Percentiles rank a stretch among this genome's conserved stretches.
These are phyloP conservation scores for Kurtzmaniella quercitrusa DNA, from an alignment of 1,139 yeast genomes.

Conservation along the genomic window DNA sequence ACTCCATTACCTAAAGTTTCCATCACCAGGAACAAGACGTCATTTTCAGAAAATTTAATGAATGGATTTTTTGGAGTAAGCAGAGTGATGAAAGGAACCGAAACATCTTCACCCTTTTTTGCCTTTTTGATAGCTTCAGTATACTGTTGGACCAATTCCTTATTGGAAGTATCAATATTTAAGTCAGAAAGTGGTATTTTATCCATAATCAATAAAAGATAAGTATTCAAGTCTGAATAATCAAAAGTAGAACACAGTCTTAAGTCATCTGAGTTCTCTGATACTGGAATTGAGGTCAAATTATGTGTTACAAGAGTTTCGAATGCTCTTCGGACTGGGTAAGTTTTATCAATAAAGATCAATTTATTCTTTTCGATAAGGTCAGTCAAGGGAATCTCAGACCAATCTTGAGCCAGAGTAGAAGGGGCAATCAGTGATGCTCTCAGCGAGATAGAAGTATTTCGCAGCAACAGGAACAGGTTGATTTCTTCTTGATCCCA, in stretches of 20 bases:
- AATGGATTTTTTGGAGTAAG: conserved; percentile 87
- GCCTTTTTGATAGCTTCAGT: conserved; percentile 43
- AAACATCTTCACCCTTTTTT: conserved; percentile 66
- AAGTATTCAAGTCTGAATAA: conserved; percentile 86
- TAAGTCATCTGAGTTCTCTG: conserved; percentile 32
- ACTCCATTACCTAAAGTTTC: conserved; percentile 89
- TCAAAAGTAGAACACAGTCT: conserved; percentile 77
- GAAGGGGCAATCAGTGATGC: conserved; percentile 16
- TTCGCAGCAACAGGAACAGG: conserved; percentile 42
- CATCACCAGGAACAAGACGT: conserved; percentile 67
- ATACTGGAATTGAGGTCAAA: conserved; percentile 82
- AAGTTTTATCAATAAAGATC: conserved; percentile 55
- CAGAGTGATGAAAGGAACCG: conserved; percentile 73
- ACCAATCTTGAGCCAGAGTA: conserved; percentile 54
- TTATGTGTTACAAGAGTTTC: conserved; percentile 67
- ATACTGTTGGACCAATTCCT: conserved; percentile 22
- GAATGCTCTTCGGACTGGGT: conserved; percentile 84
- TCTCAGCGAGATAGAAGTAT: conserved; percentile 36
- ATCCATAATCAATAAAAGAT: conserved; percentile 70
- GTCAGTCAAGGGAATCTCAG: conserved; percentile 64
- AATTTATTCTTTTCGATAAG: conserved; percentile 77
- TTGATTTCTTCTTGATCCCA: conserved; percentile 30
- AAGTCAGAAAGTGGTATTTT: conserved; percentile 45
- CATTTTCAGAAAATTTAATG: conserved; percentile 65
- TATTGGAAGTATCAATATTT: conserved; percentile 22